These are phyloP conservation scores for Cyberlindnera petersonii DNA, from an alignment of 805 yeast species.

Conservation along the genomic window DNA sequence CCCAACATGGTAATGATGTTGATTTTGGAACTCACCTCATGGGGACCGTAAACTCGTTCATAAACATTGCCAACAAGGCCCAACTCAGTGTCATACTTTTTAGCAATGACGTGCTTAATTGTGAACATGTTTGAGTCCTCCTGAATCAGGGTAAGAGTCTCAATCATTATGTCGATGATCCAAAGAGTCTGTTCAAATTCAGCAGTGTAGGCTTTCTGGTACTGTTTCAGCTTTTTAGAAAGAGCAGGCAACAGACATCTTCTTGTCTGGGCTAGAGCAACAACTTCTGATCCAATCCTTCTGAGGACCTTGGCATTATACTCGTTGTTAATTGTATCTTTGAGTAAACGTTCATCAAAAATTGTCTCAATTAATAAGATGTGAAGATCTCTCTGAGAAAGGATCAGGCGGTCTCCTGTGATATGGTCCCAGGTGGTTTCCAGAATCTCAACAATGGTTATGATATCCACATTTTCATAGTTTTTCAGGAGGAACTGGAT, in stretches of 20 bases:
- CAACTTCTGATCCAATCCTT: slow-evolving; percentile 40
- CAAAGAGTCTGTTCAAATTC: slow-evolving; percentile 43
- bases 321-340: slow-evolving; percentile 31
- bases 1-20: slow-evolving; percentile 45
- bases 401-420: slow-evolving; percentile 53
- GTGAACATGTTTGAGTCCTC: slow-evolving; percentile 52
- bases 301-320: slow-evolving; percentile 24
- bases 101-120: slow-evolving; percentile 55
- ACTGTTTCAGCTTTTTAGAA: slow-evolving; percentile 42
- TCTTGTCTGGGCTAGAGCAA: slow-evolving; percentile 53
- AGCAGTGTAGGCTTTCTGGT: slow-evolving; percentile 33
- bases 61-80: slow-evolving; percentile 39
- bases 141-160: slow-evolving; percentile 47
- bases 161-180: slow-evolving; percentile 47
- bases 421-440: slow-evolving; percentile 55
- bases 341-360: slow-evolving; percentile 40
- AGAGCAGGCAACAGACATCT: slow-evolving; percentile 65
- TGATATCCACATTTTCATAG: slow-evolving; percentile 20
- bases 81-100: slow-evolving; percentile 44
- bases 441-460: slow-evolving; percentile 33
- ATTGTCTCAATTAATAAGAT: slow-evolving; percentile 47
- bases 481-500: slow-evolving; percentile 18
- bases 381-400: slow-evolving; percentile 66
- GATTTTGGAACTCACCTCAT: slow-evolving; percentile 53
- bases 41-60: slow-evolving; percentile 47